A percentile compares a stretch with the other conserved stretches of the same genome.
Evolutionary conservation across 257 asterid species (phyloP).

Genomic region (Verbena officinalis): DNA sequence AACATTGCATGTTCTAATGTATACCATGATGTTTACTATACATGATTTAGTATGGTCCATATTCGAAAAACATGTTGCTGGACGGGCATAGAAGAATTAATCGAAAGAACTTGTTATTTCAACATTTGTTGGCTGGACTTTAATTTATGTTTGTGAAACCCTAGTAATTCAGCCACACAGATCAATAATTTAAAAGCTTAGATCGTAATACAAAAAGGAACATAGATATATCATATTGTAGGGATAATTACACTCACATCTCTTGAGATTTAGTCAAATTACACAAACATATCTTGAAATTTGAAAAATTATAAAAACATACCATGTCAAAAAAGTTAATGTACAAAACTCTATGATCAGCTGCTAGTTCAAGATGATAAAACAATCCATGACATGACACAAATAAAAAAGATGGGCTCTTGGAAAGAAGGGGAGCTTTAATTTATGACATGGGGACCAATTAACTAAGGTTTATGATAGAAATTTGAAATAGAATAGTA

Average conservation of each 20-base stretch:
- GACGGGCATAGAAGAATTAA: too few relatives aligned
- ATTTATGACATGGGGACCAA: conserved; percentile 28
- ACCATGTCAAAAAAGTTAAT: too few relatives aligned
- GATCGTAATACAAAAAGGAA: conserved; percentile 20
- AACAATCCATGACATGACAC: too few relatives aligned
- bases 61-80: conserved; percentile 9
- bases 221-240: neutral
- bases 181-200: conserved; percentile 17
- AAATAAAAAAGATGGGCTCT: conserved; percentile 14
- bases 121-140: conserved; percentile 42
- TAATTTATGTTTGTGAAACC: conserved; percentile 13
- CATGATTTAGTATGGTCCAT: conserved; percentile 44
- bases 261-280: too few relatives aligned
- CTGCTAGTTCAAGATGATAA: too few relatives aligned
- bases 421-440: conserved; percentile 30
- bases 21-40: conserved; percentile 33
- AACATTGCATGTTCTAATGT: conserved; percentile 43
- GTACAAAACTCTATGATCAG: too few relatives aligned
- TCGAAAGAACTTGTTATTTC: conserved; percentile 29
- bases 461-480: conserved; percentile 19
- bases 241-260: too few relatives aligned
- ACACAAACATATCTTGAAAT: too few relatives aligned
- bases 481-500: conserved; percentile 28
- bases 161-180: conserved; percentile 23
- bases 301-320: too few relatives aligned